Evolutionary conservation across 177 flowering plant genomes (phyloP).

Genomic region (Vitis hybrid): DNA sequence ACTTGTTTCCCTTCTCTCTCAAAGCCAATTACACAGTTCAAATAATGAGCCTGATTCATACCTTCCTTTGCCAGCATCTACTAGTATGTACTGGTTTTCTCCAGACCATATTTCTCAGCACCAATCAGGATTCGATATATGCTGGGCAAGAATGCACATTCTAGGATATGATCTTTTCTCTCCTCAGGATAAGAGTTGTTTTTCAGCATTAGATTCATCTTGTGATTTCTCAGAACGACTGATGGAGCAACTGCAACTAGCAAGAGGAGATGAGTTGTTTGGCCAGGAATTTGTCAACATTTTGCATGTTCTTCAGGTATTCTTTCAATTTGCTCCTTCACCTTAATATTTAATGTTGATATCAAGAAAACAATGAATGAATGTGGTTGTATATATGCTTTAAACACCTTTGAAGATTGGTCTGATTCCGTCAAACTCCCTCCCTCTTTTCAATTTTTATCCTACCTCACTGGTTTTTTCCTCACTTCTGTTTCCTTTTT

Average conservation of each 20-base stretch:
- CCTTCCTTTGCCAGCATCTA: constrained; percentile 71
- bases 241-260: constrained; percentile 46
- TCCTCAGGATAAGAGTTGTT: constrained; percentile 17
- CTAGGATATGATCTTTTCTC: constrained; percentile 58
- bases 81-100: constrained; percentile 92
- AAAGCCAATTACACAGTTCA: constrained; percentile 14
- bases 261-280: constrained; percentile 47
- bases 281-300: constrained; percentile 56
- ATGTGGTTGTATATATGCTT: not conserved
- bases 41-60: constrained; percentile 22
- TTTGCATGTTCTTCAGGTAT: constrained; percentile 93
- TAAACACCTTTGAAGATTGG: too few relatives aligned
- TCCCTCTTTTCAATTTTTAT: too few relatives aligned
- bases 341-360: constrained; percentile 3
- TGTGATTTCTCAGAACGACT: constrained; percentile 40
- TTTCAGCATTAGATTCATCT: constrained; percentile 21
- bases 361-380: not conserved
- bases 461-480: too few relatives aligned
- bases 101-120: constrained; percentile 37
- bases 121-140: constrained; percentile 61
- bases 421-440: too few relatives aligned
- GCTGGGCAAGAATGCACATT: constrained; percentile 69
- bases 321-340: not conserved
- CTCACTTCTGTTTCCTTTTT: too few relatives aligned
- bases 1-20: constrained; percentile 62